Base-by-base conservation (phyloP, 257 asterid species). In the Solanum tarapatanum region DNA sequence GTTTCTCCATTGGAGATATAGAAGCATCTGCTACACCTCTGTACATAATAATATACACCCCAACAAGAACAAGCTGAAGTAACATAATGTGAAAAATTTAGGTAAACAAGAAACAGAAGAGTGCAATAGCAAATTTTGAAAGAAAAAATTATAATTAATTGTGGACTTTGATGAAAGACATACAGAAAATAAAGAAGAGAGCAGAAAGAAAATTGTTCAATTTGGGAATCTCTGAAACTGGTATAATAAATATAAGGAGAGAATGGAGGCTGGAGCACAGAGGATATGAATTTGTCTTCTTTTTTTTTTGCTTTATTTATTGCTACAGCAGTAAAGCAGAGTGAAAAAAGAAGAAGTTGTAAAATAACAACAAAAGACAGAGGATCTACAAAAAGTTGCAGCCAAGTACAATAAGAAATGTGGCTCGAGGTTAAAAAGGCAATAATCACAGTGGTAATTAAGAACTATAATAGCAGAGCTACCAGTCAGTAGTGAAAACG, bases 1-100 rank as follows among this genome's bases (percentile, higher is more conserved):
- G 51, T 74, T 80, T 37, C 75, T 79, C 88, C 91, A 90, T 90
- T 75, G 91, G 90, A 69, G 90, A 75, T 23, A 55, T 66, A 37
- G 48, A 24, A 55, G 13, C 55, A 43, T 55, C 77, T 28, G 74
- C 88, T n/a, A 41, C 89, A 84, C n/a, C 87, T 2, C 32, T 48
- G 19, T 17, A 48, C 43, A 82, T 45, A 45, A 80, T 3, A 80
- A 28, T 28, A 45, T 48, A 17, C 3, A 82, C 69, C 43, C 85
- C 69, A 82, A 5, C 85, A 82, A 82, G 19, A 19, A 48, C 41
- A 82, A 82, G 14, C 16, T 48, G 68, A 5, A 82, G 69, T 26
- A 82, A 45, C 85, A 82, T 82, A 82, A 82, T 48, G 6, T 48
- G 68, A 17, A 6, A 17, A 2, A 9, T 2, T 17, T 17, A 1